phyloP scores from a whole-genome alignment of 495 filamentous ascomycete species.

The Aspergillus wentii region DNA sequence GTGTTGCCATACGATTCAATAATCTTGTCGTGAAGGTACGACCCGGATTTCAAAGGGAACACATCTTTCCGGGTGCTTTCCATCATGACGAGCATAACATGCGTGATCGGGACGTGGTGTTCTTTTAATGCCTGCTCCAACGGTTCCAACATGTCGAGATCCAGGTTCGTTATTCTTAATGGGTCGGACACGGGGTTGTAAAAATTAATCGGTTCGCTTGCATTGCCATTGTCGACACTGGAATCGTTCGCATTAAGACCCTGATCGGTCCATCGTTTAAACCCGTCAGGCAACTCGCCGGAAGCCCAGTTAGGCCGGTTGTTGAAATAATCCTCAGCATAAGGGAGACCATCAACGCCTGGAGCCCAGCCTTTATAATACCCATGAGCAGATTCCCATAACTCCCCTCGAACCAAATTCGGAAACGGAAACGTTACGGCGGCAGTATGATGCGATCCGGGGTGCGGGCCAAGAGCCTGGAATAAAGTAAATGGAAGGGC shows the following conservation, averaged over 20 bases:
- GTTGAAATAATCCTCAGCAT: background rate
- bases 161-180: conserved; percentile 33
- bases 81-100: conserved; percentile 35
- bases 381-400: conserved; percentile 16
- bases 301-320: conserved; percentile 13
- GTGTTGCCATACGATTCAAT: conserved; percentile 16
- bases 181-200: conserved; percentile 33
- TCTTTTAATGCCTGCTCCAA: conserved; percentile 20
- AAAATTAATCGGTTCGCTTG: background rate
- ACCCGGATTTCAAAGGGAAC: conserved; percentile 32
- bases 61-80: conserved; percentile 40
- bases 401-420: conserved; percentile 8
- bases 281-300: conserved; percentile 13
- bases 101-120: conserved; percentile 19
- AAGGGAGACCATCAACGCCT: background rate
- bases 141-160: conserved; percentile 24
- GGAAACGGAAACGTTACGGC: conserved; percentile 14
- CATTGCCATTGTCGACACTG: background rate
- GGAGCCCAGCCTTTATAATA: conserved; percentile 22
- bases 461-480: conserved; percentile 4
- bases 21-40: conserved; percentile 26
- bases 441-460: background rate
- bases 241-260: background rate
- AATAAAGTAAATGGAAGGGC: conserved; percentile 19
- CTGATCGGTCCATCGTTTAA: conserved; percentile 12